These are phyloP conservation scores for Phytopythium mirpurense DNA, from an alignment of 352 stramenopile species.

Conservation along the genomic window DNA sequence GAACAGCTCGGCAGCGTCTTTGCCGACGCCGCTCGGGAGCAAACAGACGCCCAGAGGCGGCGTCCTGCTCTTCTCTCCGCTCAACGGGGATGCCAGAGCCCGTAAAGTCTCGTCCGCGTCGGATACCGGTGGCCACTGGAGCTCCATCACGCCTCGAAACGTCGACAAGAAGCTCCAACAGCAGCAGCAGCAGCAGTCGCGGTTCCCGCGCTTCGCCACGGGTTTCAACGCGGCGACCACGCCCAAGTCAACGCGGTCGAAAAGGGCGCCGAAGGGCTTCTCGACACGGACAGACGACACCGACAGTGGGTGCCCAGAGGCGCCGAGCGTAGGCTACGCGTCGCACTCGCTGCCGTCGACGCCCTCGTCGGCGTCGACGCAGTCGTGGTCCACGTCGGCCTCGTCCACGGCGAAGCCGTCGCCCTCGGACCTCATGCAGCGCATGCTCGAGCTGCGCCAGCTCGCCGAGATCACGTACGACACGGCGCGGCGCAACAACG, in stretches of 20 bases:
- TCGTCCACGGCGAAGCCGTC: slow-evolving; percentile 1
- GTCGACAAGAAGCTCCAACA: background rate
- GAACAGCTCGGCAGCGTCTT: slow-evolving; percentile 2
- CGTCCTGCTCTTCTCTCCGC: background rate
- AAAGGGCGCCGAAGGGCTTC: background rate
- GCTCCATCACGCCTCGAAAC: background rate
- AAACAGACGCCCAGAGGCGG: background rate
- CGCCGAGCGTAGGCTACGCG: background rate
- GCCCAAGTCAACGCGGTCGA: slow-evolving; percentile 3
- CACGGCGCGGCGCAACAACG: slow-evolving; percentile 6
- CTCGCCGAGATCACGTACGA: slow-evolving; percentile 25
- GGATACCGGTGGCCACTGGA: background rate
- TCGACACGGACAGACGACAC: background rate
- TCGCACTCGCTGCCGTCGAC: background rate
- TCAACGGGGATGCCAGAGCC: background rate
- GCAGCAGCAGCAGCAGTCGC: background rate
- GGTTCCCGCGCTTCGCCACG: slow-evolving; percentile 3
- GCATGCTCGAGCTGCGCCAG: slow-evolving; percentile 22
- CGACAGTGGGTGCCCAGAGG: background rate
- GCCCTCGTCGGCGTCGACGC: slow-evolving; percentile 1
- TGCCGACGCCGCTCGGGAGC: slow-evolving; percentile 1
- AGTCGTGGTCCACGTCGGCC: background rate
- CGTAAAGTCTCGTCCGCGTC: slow-evolving; percentile 4
- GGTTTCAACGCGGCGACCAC: background rate
- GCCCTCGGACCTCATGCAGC: slow-evolving; percentile 14